Evolutionary conservation across 225 moss, liverwort and hornwort genomes (phyloP).

Genomic region (Marchantia polymorpha): DNA sequence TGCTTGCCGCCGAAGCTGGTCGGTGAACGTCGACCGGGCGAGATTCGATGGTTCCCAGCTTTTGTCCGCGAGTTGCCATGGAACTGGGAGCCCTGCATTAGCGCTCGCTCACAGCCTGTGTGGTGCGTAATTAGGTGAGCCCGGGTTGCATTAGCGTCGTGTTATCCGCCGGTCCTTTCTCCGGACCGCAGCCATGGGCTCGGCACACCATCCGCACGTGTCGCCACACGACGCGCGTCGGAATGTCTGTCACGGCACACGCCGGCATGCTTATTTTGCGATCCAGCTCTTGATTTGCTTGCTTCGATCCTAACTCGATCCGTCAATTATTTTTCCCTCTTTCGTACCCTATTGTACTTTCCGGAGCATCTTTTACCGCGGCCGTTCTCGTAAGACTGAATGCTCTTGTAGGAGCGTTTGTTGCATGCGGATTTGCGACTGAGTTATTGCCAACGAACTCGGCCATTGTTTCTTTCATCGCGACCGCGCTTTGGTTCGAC

Average conservation of each 20-base stretch:
- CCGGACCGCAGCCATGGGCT: background rate
- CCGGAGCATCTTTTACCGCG: too few species aligned
- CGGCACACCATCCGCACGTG: slow-evolving; percentile 15
- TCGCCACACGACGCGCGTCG: slow-evolving; percentile 17
- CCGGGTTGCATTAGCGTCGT: too few species aligned
- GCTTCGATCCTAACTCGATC: background rate
- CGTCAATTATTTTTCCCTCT: too few species aligned
- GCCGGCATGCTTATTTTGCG: slow-evolving; percentile 5
- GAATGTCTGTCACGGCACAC: slow-evolving; percentile 9
- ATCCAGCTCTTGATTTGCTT: background rate
- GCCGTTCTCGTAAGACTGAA: too few species aligned
- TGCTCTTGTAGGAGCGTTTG: too few species aligned
- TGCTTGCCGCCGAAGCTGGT: background rate
- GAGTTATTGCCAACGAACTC: too few species aligned
- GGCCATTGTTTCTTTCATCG: too few species aligned
- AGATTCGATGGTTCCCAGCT: background rate
- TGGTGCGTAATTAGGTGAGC: too few species aligned
- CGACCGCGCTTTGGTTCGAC: too few species aligned
- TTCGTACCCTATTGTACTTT: too few species aligned
- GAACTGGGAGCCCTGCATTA: background rate
- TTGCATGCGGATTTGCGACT: too few species aligned
- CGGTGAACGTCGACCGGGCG: background rate
- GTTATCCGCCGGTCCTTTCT: background rate
- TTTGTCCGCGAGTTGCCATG: slow-evolving; percentile 4
- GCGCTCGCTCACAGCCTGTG: background rate